A percentile compares a stretch with the other conserved stretches of the same genome.
Conservation (phyloP, 495 filamentous ascomycete species). For the Stereocaulon alpinum region DNA sequence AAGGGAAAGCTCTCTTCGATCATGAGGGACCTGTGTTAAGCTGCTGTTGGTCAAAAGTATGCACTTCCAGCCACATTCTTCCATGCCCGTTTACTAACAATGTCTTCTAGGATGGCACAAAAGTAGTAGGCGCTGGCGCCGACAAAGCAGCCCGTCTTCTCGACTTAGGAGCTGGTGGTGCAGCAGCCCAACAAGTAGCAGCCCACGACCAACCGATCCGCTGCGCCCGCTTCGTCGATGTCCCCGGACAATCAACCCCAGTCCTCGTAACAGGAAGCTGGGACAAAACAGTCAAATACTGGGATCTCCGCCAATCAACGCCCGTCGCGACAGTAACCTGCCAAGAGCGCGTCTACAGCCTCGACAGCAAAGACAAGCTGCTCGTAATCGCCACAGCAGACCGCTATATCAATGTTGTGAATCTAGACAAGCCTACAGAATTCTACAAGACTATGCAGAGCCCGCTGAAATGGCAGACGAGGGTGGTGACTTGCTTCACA, state of each 20-base stretch:
- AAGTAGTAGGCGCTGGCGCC: conserved; percentile 72
- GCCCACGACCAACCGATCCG: conserved; percentile 73
- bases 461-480: conserved; percentile 81
- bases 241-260: conserved; percentile 40
- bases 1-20: conserved; percentile 69
- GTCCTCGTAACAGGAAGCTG: conserved; percentile 84
- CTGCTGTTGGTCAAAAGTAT: conserved; percentile 76
- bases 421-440: conserved; percentile 63
- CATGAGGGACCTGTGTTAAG: conserved; percentile 68
- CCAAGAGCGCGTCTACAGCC: conserved; percentile 75
- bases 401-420: conserved; percentile 77
- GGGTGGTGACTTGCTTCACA: conserved; percentile 72
- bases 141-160: conserved; percentile 76
- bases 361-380: conserved; percentile 70
- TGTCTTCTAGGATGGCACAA: conserved; percentile 48
- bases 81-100: conserved; percentile 2
- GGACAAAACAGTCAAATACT: conserved; percentile 95
- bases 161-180: conserved; percentile 52
- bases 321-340: conserved; percentile 56
- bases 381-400: conserved; percentile 81
- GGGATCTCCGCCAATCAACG: conserved; percentile 64
- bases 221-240: conserved; percentile 65
- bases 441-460: conserved; percentile 77
- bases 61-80: conserved; percentile 21
- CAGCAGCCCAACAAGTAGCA: conserved; percentile 51